phyloP scores from a whole-genome alignment of 2,329 filamentous ascomycete genomes.

The Calonectria pauciramosa region DNA sequence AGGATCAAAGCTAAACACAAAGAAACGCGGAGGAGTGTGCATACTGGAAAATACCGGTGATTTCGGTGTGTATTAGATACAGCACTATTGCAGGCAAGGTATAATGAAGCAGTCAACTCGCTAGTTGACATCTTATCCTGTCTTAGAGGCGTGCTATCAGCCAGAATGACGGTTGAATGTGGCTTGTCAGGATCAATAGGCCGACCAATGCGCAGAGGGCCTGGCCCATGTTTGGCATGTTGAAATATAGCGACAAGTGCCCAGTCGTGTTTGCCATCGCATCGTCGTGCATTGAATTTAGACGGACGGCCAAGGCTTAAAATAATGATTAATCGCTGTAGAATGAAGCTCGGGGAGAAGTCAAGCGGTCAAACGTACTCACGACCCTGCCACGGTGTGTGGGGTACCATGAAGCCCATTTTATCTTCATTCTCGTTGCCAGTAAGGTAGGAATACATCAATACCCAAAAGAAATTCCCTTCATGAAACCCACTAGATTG shows the following conservation, averaged over 20 bases:
- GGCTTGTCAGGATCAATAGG: background rate
- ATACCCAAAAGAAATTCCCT: background rate
- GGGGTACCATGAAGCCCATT: background rate
- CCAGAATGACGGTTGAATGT: background rate
- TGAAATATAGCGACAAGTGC: background rate
- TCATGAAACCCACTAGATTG: background rate
- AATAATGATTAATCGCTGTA: no score
- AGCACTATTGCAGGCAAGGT: background rate
- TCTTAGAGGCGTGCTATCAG: background rate
- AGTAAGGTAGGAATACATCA: background rate
- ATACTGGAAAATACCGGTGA: background rate
- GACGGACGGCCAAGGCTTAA: background rate
- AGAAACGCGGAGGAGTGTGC: background rate
- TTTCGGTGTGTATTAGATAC: background rate
- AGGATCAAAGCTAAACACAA: no score
- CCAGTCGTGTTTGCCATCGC: background rate
- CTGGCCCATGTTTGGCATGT: background rate
- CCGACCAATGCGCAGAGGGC: background rate
- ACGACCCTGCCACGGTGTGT: background rate
- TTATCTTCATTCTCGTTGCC: background rate
- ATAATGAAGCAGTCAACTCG: background rate
- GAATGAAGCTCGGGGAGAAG: background rate
- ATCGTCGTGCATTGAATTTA: background rate
- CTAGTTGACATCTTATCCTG: background rate
- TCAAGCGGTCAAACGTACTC: background rate